phyloP scores from a whole-genome alignment of 1,284 basidiomycete species.

The Thelephora terrestris region DNA sequence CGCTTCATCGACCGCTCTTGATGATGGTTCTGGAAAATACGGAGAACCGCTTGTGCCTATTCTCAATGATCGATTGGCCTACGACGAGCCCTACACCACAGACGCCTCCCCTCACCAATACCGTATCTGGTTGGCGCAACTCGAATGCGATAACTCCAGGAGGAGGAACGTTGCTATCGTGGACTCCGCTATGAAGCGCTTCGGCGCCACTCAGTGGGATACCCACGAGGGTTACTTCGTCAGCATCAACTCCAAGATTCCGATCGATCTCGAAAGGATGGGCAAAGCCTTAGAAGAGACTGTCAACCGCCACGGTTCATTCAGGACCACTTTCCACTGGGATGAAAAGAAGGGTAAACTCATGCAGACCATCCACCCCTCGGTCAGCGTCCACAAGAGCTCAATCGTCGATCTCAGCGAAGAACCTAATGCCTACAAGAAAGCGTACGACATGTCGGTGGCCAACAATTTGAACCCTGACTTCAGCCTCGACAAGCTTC shows the following conservation, averaged over 20 bases:
- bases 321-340: conserved; percentile 19
- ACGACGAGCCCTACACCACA: conserved; percentile 20
- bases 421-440: conserved; percentile 13
- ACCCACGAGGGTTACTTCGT: conserved; percentile 20
- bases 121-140: conserved; percentile 20
- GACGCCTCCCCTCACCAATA: conserved; percentile 22
- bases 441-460: conserved; percentile 20
- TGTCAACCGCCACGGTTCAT: conserved; percentile 17
- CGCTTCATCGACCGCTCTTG: conserved; percentile 5
- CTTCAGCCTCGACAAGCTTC: conserved; percentile 16
- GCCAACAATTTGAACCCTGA: conserved; percentile 16
- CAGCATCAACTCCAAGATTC: conserved; percentile 13
- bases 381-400: conserved; percentile 10
- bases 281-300: conserved; percentile 15
- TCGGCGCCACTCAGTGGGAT: conserved; percentile 21
- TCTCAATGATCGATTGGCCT: conserved; percentile 20
- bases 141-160: conserved; percentile 14
- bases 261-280: conserved; percentile 15
- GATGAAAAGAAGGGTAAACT: conserved; percentile 19
- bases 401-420: conserved; percentile 16
- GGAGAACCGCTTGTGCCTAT: conserved; percentile 19
- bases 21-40: conserved; percentile 19
- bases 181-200: conserved; percentile 18
- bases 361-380: conserved; percentile 17
- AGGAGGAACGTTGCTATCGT: conserved; percentile 8